These are phyloP conservation scores for Pterocarpus macrocarpus DNA, from an alignment of 306 rosid genomes.

Conservation along the genomic window DNA sequence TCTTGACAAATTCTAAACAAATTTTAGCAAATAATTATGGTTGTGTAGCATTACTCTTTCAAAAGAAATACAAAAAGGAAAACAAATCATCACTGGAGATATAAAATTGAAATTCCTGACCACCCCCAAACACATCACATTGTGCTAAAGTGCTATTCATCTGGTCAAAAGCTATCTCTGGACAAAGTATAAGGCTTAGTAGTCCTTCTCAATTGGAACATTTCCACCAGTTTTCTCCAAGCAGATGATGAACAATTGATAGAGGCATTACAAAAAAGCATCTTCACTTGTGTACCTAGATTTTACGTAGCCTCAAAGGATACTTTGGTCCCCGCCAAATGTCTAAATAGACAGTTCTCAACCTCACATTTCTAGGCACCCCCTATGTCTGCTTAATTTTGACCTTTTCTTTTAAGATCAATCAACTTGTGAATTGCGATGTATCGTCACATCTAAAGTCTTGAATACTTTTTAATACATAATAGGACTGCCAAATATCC, in stretches of 20 bases:
- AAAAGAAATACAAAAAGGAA: not conserved
- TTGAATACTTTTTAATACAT: not conserved
- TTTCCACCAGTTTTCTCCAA: not conserved
- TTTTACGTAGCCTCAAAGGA: not conserved
- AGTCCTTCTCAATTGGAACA: not conserved
- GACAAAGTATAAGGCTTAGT: not conserved
- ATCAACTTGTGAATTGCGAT: conserved; percentile 20
- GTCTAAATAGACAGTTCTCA: not conserved
- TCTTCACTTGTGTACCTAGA: conserved; percentile 27
- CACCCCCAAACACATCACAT: not conserved
- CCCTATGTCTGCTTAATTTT: not conserved
- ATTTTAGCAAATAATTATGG: not conserved
- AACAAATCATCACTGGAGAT: not conserved
- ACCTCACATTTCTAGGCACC: not conserved
- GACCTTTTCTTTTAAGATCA: conserved; percentile 7
- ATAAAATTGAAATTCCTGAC: not conserved
- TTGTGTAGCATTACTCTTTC: not conserved
- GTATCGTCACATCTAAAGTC: not conserved
- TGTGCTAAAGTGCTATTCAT: not conserved
- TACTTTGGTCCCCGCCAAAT: not conserved
- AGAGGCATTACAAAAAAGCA: not conserved
- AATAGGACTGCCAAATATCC: not conserved
- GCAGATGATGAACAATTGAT: conserved; percentile 6
- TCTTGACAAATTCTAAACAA: not conserved
- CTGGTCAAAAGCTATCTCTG: conserved; percentile 9